These are phyloP conservation scores for Candida stauntonica DNA, from an alignment of 805 yeast genomes.

Conservation along the genomic window DNA sequence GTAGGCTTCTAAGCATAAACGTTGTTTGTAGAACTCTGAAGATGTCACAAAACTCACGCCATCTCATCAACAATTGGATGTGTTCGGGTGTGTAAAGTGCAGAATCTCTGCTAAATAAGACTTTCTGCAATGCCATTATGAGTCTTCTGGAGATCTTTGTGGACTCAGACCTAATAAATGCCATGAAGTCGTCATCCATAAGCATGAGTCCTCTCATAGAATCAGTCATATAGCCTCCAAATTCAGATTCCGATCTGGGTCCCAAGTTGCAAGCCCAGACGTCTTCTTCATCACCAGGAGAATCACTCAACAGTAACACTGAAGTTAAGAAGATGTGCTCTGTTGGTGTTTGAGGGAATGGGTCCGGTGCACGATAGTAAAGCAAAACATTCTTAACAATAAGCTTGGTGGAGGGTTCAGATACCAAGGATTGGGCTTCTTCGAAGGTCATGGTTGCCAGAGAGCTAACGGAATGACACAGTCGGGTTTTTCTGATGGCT, in stretches of 20 bases:
- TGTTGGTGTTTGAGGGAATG: too few species aligned
- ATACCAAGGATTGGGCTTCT: too few species aligned
- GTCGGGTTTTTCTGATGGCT: too few species aligned
- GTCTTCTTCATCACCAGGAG: too few species aligned
- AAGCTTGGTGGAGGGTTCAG: too few species aligned
- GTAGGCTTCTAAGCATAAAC: slow-evolving; percentile 4
- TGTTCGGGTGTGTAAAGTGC: background rate
- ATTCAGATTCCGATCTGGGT: background rate
- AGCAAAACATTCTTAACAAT: too few species aligned
- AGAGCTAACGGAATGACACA: too few species aligned
- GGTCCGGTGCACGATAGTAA: too few species aligned
- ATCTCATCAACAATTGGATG: background rate
- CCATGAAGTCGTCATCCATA: slow-evolving; percentile 3
- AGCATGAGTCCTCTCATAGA: slow-evolving; percentile 6
- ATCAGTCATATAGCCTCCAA: slow-evolving; percentile 1
- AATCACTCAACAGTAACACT: too few species aligned
- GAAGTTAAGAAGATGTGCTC: too few species aligned
- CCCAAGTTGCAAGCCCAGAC: background rate
- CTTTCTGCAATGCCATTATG: slow-evolving; percentile 1
- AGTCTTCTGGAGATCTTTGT: slow-evolving; percentile 2
- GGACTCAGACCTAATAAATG: background rate
- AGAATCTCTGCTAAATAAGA: background rate
- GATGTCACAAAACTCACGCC: slow-evolving; percentile 7
- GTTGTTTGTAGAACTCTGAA: slow-evolving; percentile 5
- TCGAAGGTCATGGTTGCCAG: too few species aligned